A percentile compares a stretch with the other conserved stretches of the same genome.
phyloP scores from a whole-genome alignment of 768 basidiomycete genomes.

The Jaapia argillacea region DNA sequence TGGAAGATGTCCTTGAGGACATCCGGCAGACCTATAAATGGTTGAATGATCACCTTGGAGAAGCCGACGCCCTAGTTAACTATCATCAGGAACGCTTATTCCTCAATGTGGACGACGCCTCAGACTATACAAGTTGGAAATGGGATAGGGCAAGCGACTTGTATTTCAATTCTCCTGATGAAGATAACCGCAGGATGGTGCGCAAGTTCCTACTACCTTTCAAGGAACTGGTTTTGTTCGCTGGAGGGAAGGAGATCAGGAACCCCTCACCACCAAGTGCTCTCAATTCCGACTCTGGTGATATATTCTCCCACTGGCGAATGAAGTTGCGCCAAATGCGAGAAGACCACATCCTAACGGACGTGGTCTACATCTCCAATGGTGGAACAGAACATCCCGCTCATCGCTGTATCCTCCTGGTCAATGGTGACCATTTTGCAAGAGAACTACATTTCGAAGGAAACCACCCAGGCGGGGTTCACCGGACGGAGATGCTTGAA shows the following conservation, averaged over 20 bases:
- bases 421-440: neutral
- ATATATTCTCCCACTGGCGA: neutral
- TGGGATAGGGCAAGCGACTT: slow-evolving; percentile 31
- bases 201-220: slow-evolving; percentile 14
- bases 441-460: no score
- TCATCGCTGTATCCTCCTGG: neutral
- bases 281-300: neutral
- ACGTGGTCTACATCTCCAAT: neutral
- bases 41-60: slow-evolving; percentile 22
- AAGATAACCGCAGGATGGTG: slow-evolving; percentile 16
- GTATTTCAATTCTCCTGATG: slow-evolving; percentile 23
- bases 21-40: slow-evolving; percentile 33
- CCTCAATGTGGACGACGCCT: slow-evolving; percentile 37
- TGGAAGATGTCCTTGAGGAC: slow-evolving; percentile 24
- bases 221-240: slow-evolving; percentile 8
- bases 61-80: slow-evolving; percentile 11
- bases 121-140: slow-evolving; percentile 22
- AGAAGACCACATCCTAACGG: neutral
- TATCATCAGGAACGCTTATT: slow-evolving; percentile 23
- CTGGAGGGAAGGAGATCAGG: slow-evolving; percentile 6
- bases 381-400: neutral
- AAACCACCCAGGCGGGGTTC: no score
- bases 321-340: neutral
- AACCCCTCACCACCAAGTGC: neutral
- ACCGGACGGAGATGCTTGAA: no score